Conservation (phyloP, 1,284 basidiomycete species). For the Inonotus hispidus region DNA sequence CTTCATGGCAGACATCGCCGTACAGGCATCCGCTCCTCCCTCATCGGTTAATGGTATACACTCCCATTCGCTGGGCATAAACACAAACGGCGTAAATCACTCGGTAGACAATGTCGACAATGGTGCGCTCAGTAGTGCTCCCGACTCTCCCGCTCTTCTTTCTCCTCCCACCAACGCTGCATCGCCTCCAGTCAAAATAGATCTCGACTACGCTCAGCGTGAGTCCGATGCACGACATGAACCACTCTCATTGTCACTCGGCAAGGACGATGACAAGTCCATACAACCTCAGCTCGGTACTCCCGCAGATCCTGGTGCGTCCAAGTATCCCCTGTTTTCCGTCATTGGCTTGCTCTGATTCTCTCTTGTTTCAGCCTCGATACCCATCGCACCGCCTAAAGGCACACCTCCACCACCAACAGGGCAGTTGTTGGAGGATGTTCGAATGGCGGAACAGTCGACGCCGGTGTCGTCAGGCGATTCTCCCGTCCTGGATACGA, state of each 20-base stretch:
- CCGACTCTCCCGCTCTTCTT: constrained; percentile 36
- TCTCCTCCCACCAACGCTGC: constrained; percentile 33
- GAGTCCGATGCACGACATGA: constrained; percentile 63
- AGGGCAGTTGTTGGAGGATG: constrained; percentile 46
- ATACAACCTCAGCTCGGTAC: constrained; percentile 38
- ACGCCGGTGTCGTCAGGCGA: constrained; percentile 22
- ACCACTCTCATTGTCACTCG: constrained; percentile 41
- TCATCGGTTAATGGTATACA: constrained; percentile 47
- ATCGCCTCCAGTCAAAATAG: constrained; percentile 51
- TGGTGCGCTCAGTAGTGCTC: constrained; percentile 29
- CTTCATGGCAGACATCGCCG: constrained; percentile 33
- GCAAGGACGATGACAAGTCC: constrained; percentile 38
- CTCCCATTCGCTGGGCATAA: constrained; percentile 33
- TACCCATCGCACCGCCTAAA: constrained; percentile 39
- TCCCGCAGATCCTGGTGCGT: constrained; percentile 48
- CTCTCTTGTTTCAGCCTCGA: constrained; percentile 32
- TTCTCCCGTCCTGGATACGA: background rate
- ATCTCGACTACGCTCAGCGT: constrained; percentile 51
- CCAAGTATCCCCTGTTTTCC: constrained; percentile 20
- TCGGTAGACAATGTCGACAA: constrained; percentile 35
- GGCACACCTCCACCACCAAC: constrained; percentile 43
- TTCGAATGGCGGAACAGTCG: constrained; percentile 41
- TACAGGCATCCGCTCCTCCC: constrained; percentile 30
- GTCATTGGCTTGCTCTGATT: constrained; percentile 9
- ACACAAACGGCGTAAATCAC: constrained; percentile 29